Percentiles rank a stretch among this genome's conserved stretches.
phyloP scores from a whole-genome alignment of 2,329 filamentous ascomycete genomes.

The Aspergillus cejpii region DNA sequence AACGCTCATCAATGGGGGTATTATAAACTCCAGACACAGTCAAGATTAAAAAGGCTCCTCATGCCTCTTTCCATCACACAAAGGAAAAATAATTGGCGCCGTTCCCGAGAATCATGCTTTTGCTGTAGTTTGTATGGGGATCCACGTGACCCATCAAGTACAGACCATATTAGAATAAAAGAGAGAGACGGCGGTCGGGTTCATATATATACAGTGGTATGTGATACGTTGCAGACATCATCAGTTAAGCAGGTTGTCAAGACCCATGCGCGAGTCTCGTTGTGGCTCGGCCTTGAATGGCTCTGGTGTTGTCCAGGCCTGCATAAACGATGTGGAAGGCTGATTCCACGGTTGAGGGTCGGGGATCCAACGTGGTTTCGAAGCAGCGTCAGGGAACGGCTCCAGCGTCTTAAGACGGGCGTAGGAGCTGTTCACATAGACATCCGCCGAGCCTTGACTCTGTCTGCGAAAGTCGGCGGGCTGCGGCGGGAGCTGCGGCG shows the following conservation, averaged over 20 bases:
- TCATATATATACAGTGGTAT: slow-evolving; percentile 13
- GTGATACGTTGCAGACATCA: slow-evolving; percentile 15
- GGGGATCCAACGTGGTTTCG: slow-evolving; percentile 24
- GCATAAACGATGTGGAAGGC: slow-evolving; percentile 21
- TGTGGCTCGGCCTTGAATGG: slow-evolving; percentile 17
- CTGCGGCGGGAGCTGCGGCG: slow-evolving; percentile 37
- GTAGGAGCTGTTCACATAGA: slow-evolving; percentile 18
- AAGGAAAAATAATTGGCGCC: too few relatives aligned
- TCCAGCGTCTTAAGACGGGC: slow-evolving; percentile 17
- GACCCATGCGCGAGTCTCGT: slow-evolving; percentile 38
- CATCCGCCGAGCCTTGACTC: slow-evolving; percentile 25
- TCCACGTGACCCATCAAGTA: too few relatives aligned
- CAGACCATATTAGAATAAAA: slow-evolving; percentile 3
- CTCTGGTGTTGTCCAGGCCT: slow-evolving; percentile 19
- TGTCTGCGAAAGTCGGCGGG: slow-evolving; percentile 35
- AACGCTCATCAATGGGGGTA: too few relatives aligned
- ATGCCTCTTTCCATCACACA: too few relatives aligned
- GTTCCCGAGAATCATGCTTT: too few relatives aligned
- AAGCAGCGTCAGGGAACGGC: slow-evolving; percentile 21
- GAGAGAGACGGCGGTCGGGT: slow-evolving; percentile 14
- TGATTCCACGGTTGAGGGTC: slow-evolving; percentile 28
- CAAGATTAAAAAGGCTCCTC: too few relatives aligned
- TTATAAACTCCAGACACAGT: too few relatives aligned
- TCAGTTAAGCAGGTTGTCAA: slow-evolving; percentile 37
- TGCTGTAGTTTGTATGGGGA: too few relatives aligned